A percentile compares a stretch with the other conserved stretches of the same genome.
Evolutionary conservation across 192 early-diverging fungal genomes (phyloP).

Genomic region (Umbelopsis vinacea): DNA sequence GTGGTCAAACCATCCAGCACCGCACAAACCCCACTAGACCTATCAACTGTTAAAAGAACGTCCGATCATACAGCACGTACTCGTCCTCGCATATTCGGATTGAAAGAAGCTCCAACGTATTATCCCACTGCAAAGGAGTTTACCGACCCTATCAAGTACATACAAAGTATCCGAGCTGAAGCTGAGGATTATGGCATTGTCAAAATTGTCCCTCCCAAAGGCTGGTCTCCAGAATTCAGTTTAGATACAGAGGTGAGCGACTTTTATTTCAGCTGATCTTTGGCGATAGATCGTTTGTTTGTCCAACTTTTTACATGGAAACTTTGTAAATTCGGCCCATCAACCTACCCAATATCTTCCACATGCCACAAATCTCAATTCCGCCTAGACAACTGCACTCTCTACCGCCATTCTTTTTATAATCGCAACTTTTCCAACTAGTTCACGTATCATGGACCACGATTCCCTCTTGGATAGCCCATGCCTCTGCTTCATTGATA

Average conservation of each 20-base stretch:
- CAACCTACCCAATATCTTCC: too few relatives aligned
- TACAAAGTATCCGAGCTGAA: conserved; percentile 75
- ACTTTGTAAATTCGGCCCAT: not conserved
- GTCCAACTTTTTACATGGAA: not conserved
- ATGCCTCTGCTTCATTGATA: not conserved
- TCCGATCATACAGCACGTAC: conserved; percentile 59
- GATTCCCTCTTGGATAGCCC: too few relatives aligned
- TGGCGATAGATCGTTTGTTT: not conserved
- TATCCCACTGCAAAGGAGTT: conserved; percentile 85
- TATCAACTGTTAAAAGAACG: conserved; percentile 85
- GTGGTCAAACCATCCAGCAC: conserved; percentile 78
- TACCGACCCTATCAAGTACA: conserved; percentile 81
- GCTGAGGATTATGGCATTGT: conserved; percentile 85
- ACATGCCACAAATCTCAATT: too few relatives aligned
- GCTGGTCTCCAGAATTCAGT: conserved; percentile 87
- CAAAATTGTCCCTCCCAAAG: conserved; percentile 91
- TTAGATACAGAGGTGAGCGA: conserved; percentile 74
- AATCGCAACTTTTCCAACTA: too few relatives aligned
- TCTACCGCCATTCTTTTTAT: too few relatives aligned
- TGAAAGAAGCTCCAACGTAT: conserved; percentile 77
- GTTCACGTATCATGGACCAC: too few relatives aligned
- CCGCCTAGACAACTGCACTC: not conserved
- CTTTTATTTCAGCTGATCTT: not conserved
- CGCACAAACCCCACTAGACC: conserved; percentile 93
- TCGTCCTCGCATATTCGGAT: conserved; percentile 66